Evolutionary conservation across 371 early-diverging fungal genomes (phyloP).

Genomic region (Rhizopus arrhizus): DNA sequence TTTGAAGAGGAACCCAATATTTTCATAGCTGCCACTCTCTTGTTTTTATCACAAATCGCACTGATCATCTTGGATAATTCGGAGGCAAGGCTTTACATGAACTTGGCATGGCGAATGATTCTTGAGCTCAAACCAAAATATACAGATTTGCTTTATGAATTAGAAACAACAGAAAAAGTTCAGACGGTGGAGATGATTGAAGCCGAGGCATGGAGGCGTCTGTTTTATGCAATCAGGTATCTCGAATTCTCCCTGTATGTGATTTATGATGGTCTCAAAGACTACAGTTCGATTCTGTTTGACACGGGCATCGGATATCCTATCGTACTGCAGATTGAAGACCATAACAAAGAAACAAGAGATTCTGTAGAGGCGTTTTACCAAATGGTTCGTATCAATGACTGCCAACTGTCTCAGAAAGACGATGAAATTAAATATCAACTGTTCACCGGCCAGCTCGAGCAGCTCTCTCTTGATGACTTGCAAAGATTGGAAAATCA

Average conservation of each 20-base stretch:
- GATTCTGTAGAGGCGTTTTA: constrained; percentile 23
- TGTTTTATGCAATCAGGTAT: constrained; percentile 39
- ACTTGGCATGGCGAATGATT: constrained; percentile 44
- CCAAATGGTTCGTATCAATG: constrained; percentile 31
- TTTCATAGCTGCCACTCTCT: constrained; percentile 27
- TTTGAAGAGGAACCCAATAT: constrained; percentile 40
- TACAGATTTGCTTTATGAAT: constrained; percentile 3
- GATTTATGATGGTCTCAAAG: constrained; percentile 32
- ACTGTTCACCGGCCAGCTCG: constrained; percentile 29
- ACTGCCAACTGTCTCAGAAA: constrained; percentile 24
- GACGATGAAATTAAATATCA: constrained; percentile 29
- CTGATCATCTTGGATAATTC: constrained; percentile 29
- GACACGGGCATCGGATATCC: constrained; percentile 43
- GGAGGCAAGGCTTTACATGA: constrained; percentile 38
- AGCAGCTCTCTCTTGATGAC: constrained; percentile 20
- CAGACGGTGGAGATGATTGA: constrained; percentile 11
- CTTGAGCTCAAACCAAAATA: constrained; percentile 33
- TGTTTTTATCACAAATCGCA: constrained; percentile 28
- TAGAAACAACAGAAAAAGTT: constrained; percentile 1
- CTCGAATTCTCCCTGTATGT: constrained; percentile 34
- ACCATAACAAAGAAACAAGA: constrained; percentile 6
- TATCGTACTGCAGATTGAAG: constrained; percentile 25
- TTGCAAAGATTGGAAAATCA: constrained; percentile 37
- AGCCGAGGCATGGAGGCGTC: constrained; percentile 46
- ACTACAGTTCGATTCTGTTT: constrained; percentile 30